Evolutionary conservation across 2,329 filamentous ascomycete genomes (phyloP).

Genomic region (Hypocreales sp.): DNA sequence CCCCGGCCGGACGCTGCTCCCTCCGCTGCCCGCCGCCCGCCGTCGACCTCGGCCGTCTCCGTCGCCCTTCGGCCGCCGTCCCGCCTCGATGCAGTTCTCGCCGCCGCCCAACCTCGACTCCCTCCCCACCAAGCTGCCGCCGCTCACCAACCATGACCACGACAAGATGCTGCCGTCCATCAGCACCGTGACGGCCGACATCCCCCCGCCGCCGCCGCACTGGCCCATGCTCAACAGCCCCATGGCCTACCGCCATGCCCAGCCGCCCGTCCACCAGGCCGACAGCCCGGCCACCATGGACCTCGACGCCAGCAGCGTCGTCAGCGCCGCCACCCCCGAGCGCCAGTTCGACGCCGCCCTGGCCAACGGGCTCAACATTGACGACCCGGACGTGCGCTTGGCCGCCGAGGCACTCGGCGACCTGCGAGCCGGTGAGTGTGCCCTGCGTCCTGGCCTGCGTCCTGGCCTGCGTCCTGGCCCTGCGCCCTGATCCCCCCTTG

Average conservation of each 20-base stretch:
- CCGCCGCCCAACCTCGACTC: slow-evolving; percentile 9
- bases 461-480: neutral
- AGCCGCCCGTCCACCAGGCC: slow-evolving; percentile 14
- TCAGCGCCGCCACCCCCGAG: slow-evolving; percentile 29
- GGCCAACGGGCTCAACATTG: slow-evolving; percentile 36
- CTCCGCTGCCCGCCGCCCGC: too few species aligned
- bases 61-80: too few species aligned
- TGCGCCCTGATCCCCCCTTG: neutral
- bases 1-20: too few species aligned
- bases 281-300: slow-evolving; percentile 34
- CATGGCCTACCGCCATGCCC: slow-evolving; percentile 23
- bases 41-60: too few species aligned
- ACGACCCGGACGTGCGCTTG: slow-evolving; percentile 51
- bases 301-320: slow-evolving; percentile 25
- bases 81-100: slow-evolving; percentile 11
- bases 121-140: slow-evolving; percentile 11
- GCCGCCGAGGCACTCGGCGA: slow-evolving; percentile 65
- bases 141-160: slow-evolving; percentile 11
- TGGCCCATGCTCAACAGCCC: slow-evolving; percentile 36
- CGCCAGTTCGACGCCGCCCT: slow-evolving; percentile 26
- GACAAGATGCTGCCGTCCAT: slow-evolving; percentile 19
- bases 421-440: slow-evolving; percentile 52
- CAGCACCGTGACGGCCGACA: slow-evolving; percentile 17
- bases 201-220: slow-evolving; percentile 12
- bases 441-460: neutral